A percentile compares a stretch with the other conserved stretches of the same genome.
phyloP scores from a whole-genome alignment of 2,329 filamentous ascomycete species.

The Aspergillus sp. region DNA sequence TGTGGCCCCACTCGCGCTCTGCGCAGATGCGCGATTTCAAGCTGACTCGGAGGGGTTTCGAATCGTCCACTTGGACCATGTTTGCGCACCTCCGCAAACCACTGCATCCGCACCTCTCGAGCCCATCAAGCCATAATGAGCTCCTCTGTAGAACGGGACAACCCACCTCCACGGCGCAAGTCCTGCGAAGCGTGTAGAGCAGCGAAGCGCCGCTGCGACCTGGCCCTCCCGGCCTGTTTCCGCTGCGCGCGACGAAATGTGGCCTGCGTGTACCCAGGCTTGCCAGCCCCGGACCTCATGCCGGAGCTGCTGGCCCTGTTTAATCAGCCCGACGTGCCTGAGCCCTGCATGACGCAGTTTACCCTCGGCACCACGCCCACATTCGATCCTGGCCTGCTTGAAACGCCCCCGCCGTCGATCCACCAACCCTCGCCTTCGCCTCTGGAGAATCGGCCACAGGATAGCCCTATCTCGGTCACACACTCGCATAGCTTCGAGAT shows the following conservation, averaged over 20 bases:
- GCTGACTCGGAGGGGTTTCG: not conserved
- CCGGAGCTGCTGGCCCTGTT: constrained; percentile 6
- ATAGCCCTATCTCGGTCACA: not conserved
- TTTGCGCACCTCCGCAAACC: no score
- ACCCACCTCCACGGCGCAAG: constrained; percentile 55
- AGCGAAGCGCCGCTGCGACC: constrained; percentile 62
- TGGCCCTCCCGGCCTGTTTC: constrained; percentile 56
- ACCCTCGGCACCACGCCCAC: not conserved
- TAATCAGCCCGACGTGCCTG: not conserved
- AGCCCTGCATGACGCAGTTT: not conserved
- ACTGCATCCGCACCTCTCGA: no score
- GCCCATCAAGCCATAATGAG: constrained; percentile 2
- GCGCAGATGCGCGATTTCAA: not conserved
- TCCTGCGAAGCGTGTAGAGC: constrained; percentile 62
- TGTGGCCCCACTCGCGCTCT: not conserved
- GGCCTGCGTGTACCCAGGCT: constrained; percentile 52
- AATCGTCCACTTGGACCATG: no score
- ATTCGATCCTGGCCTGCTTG: not conserved
- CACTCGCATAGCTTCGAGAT: not conserved
- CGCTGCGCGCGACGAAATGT: constrained; percentile 57
- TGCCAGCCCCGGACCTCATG: constrained; percentile 20
- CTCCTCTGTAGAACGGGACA: constrained; percentile 43
- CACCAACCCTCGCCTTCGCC: not conserved
- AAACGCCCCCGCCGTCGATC: not conserved
- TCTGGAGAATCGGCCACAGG: not conserved